These are phyloP conservation scores for Nannizziopsis barbatae DNA, from an alignment of 2,329 filamentous ascomycete genomes.

Conservation along the genomic window DNA sequence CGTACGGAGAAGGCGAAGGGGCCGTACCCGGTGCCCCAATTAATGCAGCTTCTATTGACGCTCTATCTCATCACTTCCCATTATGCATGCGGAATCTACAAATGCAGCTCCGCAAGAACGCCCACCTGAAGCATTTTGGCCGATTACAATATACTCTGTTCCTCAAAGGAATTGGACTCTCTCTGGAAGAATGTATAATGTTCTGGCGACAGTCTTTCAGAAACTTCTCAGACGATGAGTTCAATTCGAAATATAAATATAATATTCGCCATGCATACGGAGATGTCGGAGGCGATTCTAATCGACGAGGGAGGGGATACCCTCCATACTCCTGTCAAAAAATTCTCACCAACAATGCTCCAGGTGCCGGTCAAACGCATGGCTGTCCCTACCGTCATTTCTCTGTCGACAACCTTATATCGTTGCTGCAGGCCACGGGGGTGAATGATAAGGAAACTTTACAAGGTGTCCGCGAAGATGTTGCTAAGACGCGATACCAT, in stretches of 20 bases:
- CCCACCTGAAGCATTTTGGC: conserved; percentile 85
- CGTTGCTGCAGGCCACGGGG: conserved; percentile 65
- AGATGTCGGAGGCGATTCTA: conserved; percentile 85
- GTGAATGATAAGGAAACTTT: conserved; percentile 67
- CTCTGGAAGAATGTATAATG: conserved; percentile 75
- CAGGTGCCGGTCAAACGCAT: conserved; percentile 76
- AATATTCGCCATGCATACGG: conserved; percentile 93
- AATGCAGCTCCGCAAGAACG: conserved; percentile 70
- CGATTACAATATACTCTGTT: conserved; percentile 93
- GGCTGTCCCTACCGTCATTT: conserved; percentile 97
- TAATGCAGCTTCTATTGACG: conserved; percentile 67
- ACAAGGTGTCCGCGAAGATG: conserved; percentile 75
- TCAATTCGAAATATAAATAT: conserved; percentile 96
- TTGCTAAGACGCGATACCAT: conserved; percentile 77
- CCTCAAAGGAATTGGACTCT: conserved; percentile 87
- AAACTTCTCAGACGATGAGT: conserved; percentile 80
- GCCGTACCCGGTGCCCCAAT: conserved; percentile 61
- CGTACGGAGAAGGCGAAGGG: conserved; percentile 57
- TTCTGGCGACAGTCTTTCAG: conserved; percentile 88
- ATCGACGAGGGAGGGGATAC: conserved; percentile 76
- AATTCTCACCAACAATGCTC: conserved; percentile 78
- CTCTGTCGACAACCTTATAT: conserved; percentile 69
- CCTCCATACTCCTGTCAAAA: conserved; percentile 91
- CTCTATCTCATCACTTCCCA: conserved; percentile 69
- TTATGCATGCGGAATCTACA: conserved; percentile 93